Evolutionary conservation across 2,329 filamentous ascomycete species (phyloP), one percentile per base, ranked within the genome.

Genomic region (Fusarium tjaetaba): DNA sequence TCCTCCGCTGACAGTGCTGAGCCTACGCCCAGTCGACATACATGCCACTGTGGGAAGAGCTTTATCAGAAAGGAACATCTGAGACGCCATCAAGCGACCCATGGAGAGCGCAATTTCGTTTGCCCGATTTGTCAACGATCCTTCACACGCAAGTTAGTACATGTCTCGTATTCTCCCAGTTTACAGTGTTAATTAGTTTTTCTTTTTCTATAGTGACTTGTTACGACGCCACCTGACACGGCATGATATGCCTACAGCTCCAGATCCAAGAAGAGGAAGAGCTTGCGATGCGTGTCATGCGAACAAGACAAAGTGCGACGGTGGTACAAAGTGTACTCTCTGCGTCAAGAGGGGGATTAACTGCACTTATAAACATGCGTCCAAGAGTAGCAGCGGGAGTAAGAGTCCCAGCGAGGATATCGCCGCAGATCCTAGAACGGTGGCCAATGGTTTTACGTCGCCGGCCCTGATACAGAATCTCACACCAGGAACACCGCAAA

Each of bases 261-360:
- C 80, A 11, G 79, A 81, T 34, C 76, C 78, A 10, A 79, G 84
- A 51, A 80, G 80, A 30, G 82, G 81, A 34, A 79, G 80, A 13
- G 84, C 85, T 15, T 86, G 85, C 55, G 80, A 85, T 69, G 79
- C 82, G 11, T 86, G 85, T 34, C 85, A 84, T 53, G 76, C 81
- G n/a, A 85, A 82, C 66, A 86, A 86, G 75, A 84, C 82, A 4
- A 85, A 84, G 66, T 86, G 85, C 56, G 81, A 84, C 64, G 85
- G 85, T 4, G 81, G 82, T 18, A 62, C 74, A 4, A 79, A 78
- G 30, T 86, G 85, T 49, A 79, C 81, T 2, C 80, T 83, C 5
- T 86, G 84, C 51, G 69, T 72, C 9, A 85, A 84, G 70, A 79
- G 82, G 62, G 80, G 79, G 4, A 79, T 84, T 24, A 69, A 71